Conservation (phyloP, 495 filamentous ascomycete species). For the Xylaria longipes region DNA sequence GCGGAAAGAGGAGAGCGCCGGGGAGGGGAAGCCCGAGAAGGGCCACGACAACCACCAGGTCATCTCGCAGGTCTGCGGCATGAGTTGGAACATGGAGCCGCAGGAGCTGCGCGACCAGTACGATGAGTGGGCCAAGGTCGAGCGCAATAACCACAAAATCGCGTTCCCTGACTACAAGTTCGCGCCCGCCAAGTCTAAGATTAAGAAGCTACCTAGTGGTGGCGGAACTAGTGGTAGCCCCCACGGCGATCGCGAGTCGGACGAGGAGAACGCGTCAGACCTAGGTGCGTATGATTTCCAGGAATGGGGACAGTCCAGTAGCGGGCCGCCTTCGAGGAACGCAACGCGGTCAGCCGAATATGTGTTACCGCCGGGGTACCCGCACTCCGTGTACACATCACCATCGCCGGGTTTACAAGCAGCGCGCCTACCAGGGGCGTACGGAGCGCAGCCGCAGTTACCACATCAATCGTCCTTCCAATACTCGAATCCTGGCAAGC, state of each 20-base stretch:
- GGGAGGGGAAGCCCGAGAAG: constrained; percentile 23
- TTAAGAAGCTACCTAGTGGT: constrained; percentile 30
- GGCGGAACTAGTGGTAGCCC: not conserved
- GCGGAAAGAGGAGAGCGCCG: constrained; percentile 22
- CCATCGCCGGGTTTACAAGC: constrained; percentile 29
- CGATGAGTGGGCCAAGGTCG: constrained; percentile 78
- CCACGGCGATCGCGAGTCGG: constrained; percentile 57
- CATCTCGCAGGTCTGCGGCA: constrained; percentile 82
- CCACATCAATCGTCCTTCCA: constrained; percentile 61
- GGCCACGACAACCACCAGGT: constrained; percentile 91
- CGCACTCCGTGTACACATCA: constrained; percentile 36
- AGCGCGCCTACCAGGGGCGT: constrained; percentile 15
- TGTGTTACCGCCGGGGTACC: constrained; percentile 30
- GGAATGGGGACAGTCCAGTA: constrained; percentile 43
- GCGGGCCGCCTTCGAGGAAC: constrained; percentile 37
- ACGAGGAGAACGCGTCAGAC: constrained; percentile 48
- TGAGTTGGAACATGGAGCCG: constrained; percentile 86
- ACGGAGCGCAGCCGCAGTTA: constrained; percentile 25
- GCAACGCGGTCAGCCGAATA: constrained; percentile 41
- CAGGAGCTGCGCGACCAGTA: constrained; percentile 75
- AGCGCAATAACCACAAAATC: constrained; percentile 82
- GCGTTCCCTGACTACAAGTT: constrained; percentile 97
- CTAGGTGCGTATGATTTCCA: constrained; percentile 39
- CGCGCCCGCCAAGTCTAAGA: constrained; percentile 77
- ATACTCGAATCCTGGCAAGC: constrained; percentile 66